Evolutionary conservation across 129 eudicot genomes (phyloP).

Genomic region (Flaveria robusta): DNA sequence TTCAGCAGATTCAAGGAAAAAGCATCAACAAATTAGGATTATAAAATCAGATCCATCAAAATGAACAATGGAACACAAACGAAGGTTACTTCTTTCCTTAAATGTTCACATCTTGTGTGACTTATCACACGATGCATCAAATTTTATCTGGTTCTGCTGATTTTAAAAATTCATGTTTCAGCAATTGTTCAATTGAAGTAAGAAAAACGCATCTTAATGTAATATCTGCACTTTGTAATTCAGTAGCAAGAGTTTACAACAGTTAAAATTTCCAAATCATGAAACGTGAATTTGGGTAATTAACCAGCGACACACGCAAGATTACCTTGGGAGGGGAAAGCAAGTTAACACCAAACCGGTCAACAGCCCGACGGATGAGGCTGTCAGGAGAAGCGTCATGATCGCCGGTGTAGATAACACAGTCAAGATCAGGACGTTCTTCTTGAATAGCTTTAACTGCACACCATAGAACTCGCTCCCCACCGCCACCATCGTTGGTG

Average conservation of each 20-base stretch:
- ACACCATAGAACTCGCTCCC: conserved; percentile 96
- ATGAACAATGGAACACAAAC: background rate
- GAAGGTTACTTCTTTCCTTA: background rate
- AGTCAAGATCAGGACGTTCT: conserved; percentile 67
- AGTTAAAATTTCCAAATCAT: background rate
- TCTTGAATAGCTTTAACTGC: conserved; percentile 95
- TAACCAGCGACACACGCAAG: background rate
- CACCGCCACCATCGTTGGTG: conserved; percentile 99
- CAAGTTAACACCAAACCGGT: conserved; percentile 86
- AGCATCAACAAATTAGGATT: conserved; percentile 13
- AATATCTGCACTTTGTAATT: conserved; percentile 5
- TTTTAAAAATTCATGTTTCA: background rate
- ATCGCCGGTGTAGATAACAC: conserved; percentile 85
- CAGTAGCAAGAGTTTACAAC: conserved; percentile 18
- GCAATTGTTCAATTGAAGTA: conserved; percentile 7
- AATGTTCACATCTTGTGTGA: background rate
- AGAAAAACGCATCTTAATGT: background rate
- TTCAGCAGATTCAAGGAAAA: conserved; percentile 1
- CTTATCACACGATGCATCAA: conserved; percentile 9
- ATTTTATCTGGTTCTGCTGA: conserved; percentile 8
- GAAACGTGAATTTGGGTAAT: background rate
- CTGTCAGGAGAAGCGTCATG: conserved; percentile 78
- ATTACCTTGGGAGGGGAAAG: conserved; percentile 64
- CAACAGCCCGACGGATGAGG: conserved; percentile 67
- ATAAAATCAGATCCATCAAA: conserved; percentile 18